Conservation (phyloP, 1,284 basidiomycete genomes). For the Rhodotorula mucilaginosa region DNA sequence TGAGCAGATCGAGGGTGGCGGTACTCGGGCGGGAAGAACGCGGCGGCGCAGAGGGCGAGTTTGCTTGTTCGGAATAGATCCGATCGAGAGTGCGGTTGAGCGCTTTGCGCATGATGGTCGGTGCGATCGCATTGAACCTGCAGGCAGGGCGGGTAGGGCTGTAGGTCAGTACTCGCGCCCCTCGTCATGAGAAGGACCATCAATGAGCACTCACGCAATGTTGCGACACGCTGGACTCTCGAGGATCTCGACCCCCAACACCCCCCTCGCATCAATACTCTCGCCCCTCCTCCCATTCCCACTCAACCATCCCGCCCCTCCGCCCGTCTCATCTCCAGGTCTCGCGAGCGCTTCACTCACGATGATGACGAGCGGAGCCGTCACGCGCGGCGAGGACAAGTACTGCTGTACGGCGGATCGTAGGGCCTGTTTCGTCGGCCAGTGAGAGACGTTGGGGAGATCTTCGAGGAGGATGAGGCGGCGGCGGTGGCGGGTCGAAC, state of each 20-base stretch:
- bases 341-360: constrained; percentile 67
- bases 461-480: constrained; percentile 80
- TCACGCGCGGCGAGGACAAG: constrained; percentile 45
- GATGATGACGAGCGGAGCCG: constrained; percentile 74
- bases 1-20: constrained; percentile 64
- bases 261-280: constrained; percentile 30
- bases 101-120: constrained; percentile 77
- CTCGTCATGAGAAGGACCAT: neutral
- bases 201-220: constrained; percentile 60
- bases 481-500: constrained; percentile 14
- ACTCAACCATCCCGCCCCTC: constrained; percentile 52
- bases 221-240: constrained; percentile 66
- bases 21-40: neutral
- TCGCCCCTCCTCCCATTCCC: constrained; percentile 51
- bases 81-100: constrained; percentile 63
- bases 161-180: too few species aligned
- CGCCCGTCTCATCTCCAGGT: constrained; percentile 56
- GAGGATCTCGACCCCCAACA: constrained; percentile 55
- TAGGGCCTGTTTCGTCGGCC: constrained; percentile 67
- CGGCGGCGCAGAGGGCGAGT: constrained; percentile 26
- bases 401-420: constrained; percentile 67
- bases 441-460: constrained; percentile 74
- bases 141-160: too few species aligned
- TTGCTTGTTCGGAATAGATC: constrained; percentile 46
- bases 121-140: constrained; percentile 84